Conservation (phyloP, 371 early-diverging fungal species). For the Choanephora cucurbitarum region DNA sequence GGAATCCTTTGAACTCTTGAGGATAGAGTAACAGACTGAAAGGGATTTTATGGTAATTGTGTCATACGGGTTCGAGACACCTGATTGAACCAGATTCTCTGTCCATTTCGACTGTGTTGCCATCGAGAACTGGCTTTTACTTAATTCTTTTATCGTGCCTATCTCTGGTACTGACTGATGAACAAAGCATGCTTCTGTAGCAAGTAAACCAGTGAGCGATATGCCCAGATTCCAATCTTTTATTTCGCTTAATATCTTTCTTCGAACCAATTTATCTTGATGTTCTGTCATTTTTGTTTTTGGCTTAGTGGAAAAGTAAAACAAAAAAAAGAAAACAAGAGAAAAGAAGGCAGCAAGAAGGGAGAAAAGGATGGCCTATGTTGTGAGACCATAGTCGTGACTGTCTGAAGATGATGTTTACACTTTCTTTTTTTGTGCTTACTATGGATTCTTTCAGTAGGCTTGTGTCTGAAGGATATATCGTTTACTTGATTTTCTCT, state of each 20-base stretch:
- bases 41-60: constrained; percentile 9
- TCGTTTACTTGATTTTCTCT: neutral
- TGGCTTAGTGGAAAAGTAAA: neutral
- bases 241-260: constrained; percentile 5
- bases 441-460: neutral
- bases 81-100: constrained; percentile 10
- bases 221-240: constrained; percentile 15
- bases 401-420: neutral
- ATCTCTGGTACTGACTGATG: constrained; percentile 14
- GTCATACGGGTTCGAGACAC: constrained; percentile 7
- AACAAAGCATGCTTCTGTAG: constrained; percentile 11
- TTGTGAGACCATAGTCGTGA: neutral
- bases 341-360: neutral
- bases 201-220: constrained; percentile 11
- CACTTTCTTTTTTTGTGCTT: neutral
- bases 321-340: neutral
- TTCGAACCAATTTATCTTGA: constrained; percentile 7
- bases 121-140: neutral
- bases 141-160: neutral
- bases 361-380: neutral
- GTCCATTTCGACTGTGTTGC: constrained; percentile 14
- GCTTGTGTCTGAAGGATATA: too few relatives aligned
- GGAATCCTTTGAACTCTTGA: neutral
- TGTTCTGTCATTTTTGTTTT: neutral
- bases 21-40: constrained; percentile 4